Percentiles rank a stretch among this genome's conserved stretches.
Evolutionary conservation across 495 filamentous ascomycete species (phyloP).

Genomic region (Talaromyces thailandensis): DNA sequence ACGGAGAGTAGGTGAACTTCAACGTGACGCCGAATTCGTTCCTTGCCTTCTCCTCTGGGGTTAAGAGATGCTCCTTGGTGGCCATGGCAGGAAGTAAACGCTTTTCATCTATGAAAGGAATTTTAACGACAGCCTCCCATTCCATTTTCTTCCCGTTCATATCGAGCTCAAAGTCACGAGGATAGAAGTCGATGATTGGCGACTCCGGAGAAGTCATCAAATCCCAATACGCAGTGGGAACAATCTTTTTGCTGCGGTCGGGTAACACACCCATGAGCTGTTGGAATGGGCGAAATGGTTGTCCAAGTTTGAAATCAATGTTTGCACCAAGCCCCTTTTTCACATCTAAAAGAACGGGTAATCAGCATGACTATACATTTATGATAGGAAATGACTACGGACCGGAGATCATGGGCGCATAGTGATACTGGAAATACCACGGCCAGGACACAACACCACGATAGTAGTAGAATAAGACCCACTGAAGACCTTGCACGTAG

Average conservation of each 20-base stretch:
- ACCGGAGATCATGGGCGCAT: conserved; percentile 93
- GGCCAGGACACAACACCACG: conserved; percentile 95
- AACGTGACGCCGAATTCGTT: conserved; percentile 88
- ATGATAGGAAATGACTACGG: conserved; percentile 10
- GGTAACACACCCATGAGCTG: conserved; percentile 98
- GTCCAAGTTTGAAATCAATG: conserved; percentile 84
- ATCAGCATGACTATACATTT: conserved; percentile 7
- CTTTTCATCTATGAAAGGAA: conserved; percentile 93
- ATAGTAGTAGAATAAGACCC: conserved; percentile 98
- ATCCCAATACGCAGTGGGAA: conserved; percentile 77
- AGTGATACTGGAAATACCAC: conserved; percentile 96
- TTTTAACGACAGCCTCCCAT: conserved; percentile 98
- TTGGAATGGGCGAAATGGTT: conserved; percentile 90
- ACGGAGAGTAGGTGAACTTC: conserved; percentile 81
- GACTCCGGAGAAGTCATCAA: conserved; percentile 87
- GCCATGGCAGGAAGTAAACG: conserved; percentile 78
- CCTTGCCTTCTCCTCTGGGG: conserved; percentile 63
- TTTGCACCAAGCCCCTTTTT: conserved; percentile 79
- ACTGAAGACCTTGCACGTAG: conserved; percentile 95
- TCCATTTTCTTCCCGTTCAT: conserved; percentile 99
- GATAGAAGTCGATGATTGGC: conserved; percentile 98
- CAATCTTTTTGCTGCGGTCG: conserved; percentile 93
- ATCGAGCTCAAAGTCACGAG: conserved; percentile 92
- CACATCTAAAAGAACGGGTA: conserved; percentile 53
- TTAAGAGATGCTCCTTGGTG: conserved; percentile 67